phyloP scores from a whole-genome alignment of 768 basidiomycete genomes.

The Suillus subaureus region DNA sequence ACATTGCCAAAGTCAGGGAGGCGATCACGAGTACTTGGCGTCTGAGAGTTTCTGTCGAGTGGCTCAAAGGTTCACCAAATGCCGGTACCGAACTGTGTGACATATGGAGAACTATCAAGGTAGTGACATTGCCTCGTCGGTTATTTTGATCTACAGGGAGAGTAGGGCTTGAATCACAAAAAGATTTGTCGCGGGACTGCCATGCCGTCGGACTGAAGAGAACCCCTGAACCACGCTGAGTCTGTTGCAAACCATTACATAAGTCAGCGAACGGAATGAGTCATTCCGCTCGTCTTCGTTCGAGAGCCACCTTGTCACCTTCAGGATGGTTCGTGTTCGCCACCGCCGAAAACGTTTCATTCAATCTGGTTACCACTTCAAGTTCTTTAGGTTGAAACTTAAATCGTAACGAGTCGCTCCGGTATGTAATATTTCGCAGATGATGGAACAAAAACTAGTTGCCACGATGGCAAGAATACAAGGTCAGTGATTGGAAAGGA shows the following conservation, averaged over 20 bases:
- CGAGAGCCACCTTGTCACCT: too few species aligned
- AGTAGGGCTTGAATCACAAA: too few species aligned
- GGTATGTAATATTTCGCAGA: too few species aligned
- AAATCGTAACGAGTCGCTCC: background rate
- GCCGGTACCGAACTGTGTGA: background rate
- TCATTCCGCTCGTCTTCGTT: too few species aligned
- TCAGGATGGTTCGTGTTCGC: background rate
- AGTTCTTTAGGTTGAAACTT: background rate
- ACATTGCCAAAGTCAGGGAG: background rate
- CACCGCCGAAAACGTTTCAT: background rate
- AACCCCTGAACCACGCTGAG: background rate
- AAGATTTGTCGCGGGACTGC: background rate
- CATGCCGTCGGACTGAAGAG: slow-evolving; percentile 3
- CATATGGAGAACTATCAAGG: too few species aligned
- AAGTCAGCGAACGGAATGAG: background rate
- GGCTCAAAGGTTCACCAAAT: background rate
- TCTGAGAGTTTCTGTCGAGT: background rate
- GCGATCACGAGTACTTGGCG: background rate
- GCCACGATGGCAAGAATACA: slow-evolving; percentile 3
- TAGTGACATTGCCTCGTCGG: background rate
- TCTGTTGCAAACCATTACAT: too few species aligned
- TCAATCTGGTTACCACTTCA: background rate
- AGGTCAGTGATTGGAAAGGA: slow-evolving; percentile 1
- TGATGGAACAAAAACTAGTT: background rate
- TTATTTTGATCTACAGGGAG: background rate